These are phyloP conservation scores for Pezicula neosporulosa DNA, from an alignment of 2,329 filamentous ascomycete species.

Conservation along the genomic window DNA sequence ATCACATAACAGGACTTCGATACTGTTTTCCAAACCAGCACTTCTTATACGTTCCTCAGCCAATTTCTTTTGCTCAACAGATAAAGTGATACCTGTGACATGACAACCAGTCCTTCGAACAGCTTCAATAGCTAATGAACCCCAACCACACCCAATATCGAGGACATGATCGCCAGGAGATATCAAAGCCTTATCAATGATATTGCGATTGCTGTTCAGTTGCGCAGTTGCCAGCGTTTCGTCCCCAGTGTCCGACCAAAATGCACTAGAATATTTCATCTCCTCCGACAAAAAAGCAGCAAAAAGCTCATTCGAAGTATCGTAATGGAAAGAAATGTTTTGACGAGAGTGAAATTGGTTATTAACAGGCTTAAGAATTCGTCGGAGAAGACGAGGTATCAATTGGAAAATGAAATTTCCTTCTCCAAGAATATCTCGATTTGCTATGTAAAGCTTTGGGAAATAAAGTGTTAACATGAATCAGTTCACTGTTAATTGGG, in stretches of 20 bases:
- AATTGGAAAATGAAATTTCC: no score
- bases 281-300: slow-evolving; percentile 66
- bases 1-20: slow-evolving; percentile 60
- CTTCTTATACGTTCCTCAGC: slow-evolving; percentile 58
- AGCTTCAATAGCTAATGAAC: slow-evolving; percentile 65
- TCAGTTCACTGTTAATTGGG: no score
- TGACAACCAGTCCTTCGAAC: slow-evolving; percentile 60
- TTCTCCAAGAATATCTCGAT: no score
- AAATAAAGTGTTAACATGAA: no score
- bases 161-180: slow-evolving; percentile 61
- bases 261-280: slow-evolving; percentile 69
- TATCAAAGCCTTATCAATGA: slow-evolving; percentile 59
- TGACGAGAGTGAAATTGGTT: no score
- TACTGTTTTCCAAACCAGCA: slow-evolving; percentile 53
- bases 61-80: slow-evolving; percentile 60
- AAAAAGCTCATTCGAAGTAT: slow-evolving; percentile 71
- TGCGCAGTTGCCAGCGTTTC: slow-evolving; percentile 62
- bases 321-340: slow-evolving; percentile 48
- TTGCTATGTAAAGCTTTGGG: no score
- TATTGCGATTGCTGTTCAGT: slow-evolving; percentile 57
- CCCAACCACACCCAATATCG: slow-evolving; percentile 72
- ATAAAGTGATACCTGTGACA: slow-evolving; percentile 64
- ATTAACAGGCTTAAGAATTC: no score
- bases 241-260: slow-evolving; percentile 45
- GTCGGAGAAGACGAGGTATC: no score